A percentile compares a stretch with the other conserved stretches of the same genome.
These are phyloP conservation scores for Musa itinerans DNA, from an alignment of 176 grass and related monocot genomes.

Conservation along the genomic window DNA sequence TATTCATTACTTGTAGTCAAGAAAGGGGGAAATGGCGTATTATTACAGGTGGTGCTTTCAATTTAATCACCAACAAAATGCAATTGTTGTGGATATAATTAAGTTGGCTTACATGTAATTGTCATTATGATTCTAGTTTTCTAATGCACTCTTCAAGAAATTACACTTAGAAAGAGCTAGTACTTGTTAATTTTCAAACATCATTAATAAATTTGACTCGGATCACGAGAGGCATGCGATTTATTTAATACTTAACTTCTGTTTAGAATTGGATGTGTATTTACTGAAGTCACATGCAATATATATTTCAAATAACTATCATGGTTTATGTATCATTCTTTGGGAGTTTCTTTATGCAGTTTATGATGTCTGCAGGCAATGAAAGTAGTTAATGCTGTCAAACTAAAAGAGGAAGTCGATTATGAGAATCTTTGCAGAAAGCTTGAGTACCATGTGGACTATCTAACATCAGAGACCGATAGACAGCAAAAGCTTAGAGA, in stretches of 20 bases:
- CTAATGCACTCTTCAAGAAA: neutral
- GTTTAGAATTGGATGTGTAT: neutral
- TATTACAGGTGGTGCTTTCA: too few relatives aligned
- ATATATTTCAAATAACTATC: neutral
- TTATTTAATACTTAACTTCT: neutral
- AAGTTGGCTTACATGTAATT: neutral
- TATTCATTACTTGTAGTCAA: too few relatives aligned
- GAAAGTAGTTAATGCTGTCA: slow-evolving; percentile 87
- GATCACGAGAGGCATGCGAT: too few relatives aligned
- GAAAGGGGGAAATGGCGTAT: too few relatives aligned
- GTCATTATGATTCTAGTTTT: neutral
- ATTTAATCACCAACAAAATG: too few relatives aligned
- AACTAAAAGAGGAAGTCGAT: slow-evolving; percentile 92
- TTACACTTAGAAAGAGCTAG: neutral
- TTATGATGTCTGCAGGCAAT: slow-evolving; percentile 68
- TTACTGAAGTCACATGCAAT: neutral
- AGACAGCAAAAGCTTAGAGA: slow-evolving; percentile 70
- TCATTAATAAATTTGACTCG: too few relatives aligned
- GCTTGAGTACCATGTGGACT: slow-evolving; percentile 70
- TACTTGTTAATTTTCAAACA: neutral
- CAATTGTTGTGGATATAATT: neutral
- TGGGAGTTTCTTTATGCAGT: slow-evolving; percentile 6
- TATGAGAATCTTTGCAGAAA: slow-evolving; percentile 78
- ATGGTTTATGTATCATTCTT: neutral
- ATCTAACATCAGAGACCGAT: slow-evolving; percentile 86